Evolutionary conservation across 257 asterid species (phyloP).

Genomic region (Euphrasia confusa): DNA sequence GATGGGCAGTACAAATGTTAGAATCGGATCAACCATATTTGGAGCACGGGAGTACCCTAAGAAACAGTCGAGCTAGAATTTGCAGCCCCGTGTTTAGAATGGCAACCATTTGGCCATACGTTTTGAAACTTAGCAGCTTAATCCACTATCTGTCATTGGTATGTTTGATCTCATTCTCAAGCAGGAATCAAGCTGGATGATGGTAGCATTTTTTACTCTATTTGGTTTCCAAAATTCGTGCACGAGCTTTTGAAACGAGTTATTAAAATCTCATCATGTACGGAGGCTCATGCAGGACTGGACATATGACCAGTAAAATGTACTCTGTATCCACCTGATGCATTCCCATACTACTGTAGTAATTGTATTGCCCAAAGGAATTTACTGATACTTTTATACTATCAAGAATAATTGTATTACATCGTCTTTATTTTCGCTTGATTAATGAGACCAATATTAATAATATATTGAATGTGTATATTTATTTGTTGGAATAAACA

Average conservation of each 20-base stretch:
- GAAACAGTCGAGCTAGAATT: conserved; percentile 32
- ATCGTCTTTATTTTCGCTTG: no score
- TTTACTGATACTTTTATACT: no score
- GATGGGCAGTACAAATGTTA: conserved; percentile 92
- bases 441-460: no score
- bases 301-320: no score
- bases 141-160: not conserved
- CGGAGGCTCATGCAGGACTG: no score
- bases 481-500: no score
- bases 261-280: not conserved
- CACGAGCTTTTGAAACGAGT: not conserved
- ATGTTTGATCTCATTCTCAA: not conserved
- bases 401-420: no score
- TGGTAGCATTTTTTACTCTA: not conserved
- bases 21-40: conserved; percentile 95
- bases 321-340: no score
- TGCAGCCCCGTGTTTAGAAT: conserved; percentile 5
- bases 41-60: conserved; percentile 87
- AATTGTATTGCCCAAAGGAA: no score
- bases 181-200: not conserved
- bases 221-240: not conserved
- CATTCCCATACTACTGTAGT: no score
- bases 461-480: no score
- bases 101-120: not conserved
- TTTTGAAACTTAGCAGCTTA: conserved; percentile 3